Percentiles rank a stretch among this genome's conserved stretches.
phyloP scores from a whole-genome alignment of 805 yeast genomes.

The Metschnikowia aberdeeniae region DNA sequence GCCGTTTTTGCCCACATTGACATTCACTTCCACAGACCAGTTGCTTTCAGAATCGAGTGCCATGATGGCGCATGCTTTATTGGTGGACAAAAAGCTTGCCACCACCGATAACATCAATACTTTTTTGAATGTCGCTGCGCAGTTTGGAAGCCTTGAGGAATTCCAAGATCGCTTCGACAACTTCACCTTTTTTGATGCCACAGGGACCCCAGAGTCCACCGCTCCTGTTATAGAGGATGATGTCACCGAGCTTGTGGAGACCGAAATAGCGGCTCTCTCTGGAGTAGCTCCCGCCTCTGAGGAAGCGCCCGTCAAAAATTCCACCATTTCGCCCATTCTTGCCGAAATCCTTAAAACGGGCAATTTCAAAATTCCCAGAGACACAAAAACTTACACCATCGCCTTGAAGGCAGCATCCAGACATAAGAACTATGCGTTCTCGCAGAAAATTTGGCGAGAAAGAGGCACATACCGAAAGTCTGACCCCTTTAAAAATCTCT shows the following conservation, averaged over 20 bases:
- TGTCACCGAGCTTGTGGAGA: slow-evolving; percentile 1
- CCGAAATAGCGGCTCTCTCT: not conserved
- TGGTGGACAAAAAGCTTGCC: slow-evolving; percentile 42
- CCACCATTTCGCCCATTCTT: slow-evolving; percentile 23
- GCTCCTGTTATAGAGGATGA: slow-evolving; percentile 5
- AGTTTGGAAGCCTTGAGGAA: slow-evolving; percentile 29
- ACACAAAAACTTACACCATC: slow-evolving; percentile 50
- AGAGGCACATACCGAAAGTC: slow-evolving; percentile 71
- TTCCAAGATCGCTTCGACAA: slow-evolving; percentile 31
- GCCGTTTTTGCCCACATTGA: slow-evolving; percentile 67
- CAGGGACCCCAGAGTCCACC: slow-evolving; percentile 19
- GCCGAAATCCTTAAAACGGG: slow-evolving; percentile 2
- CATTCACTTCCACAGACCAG: slow-evolving; percentile 36
- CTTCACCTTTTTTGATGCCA: slow-evolving; percentile 26
- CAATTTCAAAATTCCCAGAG: slow-evolving; percentile 18
- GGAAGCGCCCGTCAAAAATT: not conserved
- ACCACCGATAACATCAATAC: slow-evolving; percentile 43
- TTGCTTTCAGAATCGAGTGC: slow-evolving; percentile 76
- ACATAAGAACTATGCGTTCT: slow-evolving; percentile 52
- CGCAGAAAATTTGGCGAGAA: slow-evolving; percentile 68
- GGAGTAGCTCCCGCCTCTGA: not conserved
- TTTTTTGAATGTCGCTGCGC: slow-evolving; percentile 47
- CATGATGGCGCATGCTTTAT: slow-evolving; percentile 54
- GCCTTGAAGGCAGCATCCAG: slow-evolving; percentile 64
- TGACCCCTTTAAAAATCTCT: slow-evolving; percentile 39